Evolutionary conservation across 2,329 filamentous ascomycete species (phyloP).

Genomic region (Aspergillus glaucus): DNA sequence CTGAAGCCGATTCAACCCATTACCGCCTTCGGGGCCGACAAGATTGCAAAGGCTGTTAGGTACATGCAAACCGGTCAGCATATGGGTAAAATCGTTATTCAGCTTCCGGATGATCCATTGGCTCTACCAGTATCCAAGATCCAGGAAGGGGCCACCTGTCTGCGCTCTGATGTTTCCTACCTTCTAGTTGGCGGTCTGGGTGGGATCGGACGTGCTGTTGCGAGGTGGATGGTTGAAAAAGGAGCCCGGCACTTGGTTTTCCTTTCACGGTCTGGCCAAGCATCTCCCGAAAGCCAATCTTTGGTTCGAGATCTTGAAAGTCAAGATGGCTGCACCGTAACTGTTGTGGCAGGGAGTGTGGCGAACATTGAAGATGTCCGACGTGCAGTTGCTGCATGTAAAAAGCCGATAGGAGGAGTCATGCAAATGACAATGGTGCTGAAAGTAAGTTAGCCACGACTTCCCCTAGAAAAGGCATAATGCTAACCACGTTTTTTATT

Average conservation of each 20-base stretch:
- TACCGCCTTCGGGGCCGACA: not conserved
- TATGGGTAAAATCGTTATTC: not conserved
- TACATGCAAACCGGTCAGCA: not conserved
- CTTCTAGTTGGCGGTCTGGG: constrained; percentile 12
- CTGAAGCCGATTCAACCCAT: not conserved
- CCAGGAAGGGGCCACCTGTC: not conserved
- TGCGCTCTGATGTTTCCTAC: constrained; percentile 5
- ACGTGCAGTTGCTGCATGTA: constrained; percentile 1
- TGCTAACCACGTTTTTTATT: not conserved
- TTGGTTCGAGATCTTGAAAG: constrained; percentile 7
- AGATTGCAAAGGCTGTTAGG: not conserved
- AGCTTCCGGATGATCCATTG: not conserved
- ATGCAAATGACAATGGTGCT: constrained; percentile 18
- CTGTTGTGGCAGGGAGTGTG: constrained; percentile 5
- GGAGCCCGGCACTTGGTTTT: constrained; percentile 10
- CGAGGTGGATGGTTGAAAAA: constrained; percentile 9
- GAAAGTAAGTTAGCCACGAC: constrained; percentile 1
- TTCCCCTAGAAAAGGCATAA: no score
- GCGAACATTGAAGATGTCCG: constrained; percentile 4
- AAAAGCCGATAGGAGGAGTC: constrained; percentile 9
- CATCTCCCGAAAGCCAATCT: not conserved
- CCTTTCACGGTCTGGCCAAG: constrained; percentile 6
- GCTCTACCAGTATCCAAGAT: not conserved
- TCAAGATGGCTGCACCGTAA: not conserved
- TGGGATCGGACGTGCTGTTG: constrained; percentile 10